These are phyloP conservation scores for Datisca glomerata DNA, from an alignment of 306 rosid species.

Conservation along the genomic window DNA sequence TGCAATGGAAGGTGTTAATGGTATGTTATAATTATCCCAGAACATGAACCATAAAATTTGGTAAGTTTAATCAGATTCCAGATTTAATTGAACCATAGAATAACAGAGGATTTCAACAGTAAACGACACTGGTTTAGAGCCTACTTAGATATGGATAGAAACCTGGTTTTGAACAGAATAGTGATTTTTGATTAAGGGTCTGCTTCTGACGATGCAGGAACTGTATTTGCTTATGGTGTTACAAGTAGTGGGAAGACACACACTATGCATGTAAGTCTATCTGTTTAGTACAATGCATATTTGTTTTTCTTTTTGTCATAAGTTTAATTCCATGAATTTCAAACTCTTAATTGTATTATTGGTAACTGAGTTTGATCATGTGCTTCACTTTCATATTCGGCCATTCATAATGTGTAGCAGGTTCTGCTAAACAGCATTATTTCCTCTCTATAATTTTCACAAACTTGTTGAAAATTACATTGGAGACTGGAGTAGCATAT, in stretches of 20 bases:
- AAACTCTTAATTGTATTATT: background rate
- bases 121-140: too few species aligned
- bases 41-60: background rate
- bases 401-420: too few species aligned
- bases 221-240: conserved; percentile 98
- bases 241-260: conserved; percentile 99
- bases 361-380: background rate
- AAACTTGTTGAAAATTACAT: too few species aligned
- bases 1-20: conserved; percentile 98
- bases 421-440: too few species aligned
- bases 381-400: too few species aligned
- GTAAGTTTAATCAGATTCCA: background rate
- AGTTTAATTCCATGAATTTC: conserved; percentile 6
- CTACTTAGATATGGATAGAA: background rate
- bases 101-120: background rate
- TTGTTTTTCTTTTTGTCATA: conserved; percentile 10
- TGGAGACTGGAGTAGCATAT: too few species aligned
- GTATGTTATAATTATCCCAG: conserved; percentile 25
- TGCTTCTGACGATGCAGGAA: conserved; percentile 45
- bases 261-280: conserved; percentile 93
- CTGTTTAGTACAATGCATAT: conserved; percentile 5
- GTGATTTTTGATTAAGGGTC: background rate
- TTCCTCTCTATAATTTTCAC: too few species aligned
- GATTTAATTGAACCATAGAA: background rate
- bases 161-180: background rate